Evolutionary conservation across 352 stramenopile genomes (phyloP).

Genomic region (Hyaloperonospora brassicae): DNA sequence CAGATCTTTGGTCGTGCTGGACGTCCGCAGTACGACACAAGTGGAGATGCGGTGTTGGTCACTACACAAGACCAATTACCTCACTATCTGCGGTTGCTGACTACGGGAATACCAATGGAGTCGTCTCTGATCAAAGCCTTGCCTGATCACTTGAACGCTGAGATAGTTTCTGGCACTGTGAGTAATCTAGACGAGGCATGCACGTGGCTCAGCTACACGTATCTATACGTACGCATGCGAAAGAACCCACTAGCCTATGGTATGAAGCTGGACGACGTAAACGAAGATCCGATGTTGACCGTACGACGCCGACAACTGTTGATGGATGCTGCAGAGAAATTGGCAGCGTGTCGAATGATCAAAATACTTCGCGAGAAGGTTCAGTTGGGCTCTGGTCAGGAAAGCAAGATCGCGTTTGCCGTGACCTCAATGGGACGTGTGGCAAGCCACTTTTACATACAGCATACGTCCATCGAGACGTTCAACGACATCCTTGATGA

Average conservation of each 20-base stretch:
- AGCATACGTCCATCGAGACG: constrained; percentile 94
- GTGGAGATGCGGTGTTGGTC: constrained; percentile 97
- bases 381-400: constrained; percentile 20
- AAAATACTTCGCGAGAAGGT: constrained; percentile 64
- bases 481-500: constrained; percentile 94
- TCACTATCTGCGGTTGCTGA: constrained; percentile 94
- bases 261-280: constrained; percentile 89
- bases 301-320: constrained; percentile 55
- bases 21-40: constrained; percentile 98
- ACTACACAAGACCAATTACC: constrained; percentile 91
- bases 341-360: constrained; percentile 76
- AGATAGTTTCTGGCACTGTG: constrained; percentile 98
- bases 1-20: constrained; percentile 99
- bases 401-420: constrained; percentile 71
- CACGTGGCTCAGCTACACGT: constrained; percentile 97
- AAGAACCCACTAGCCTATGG: constrained; percentile 98
- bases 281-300: constrained; percentile 86
- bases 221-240: constrained; percentile 98
- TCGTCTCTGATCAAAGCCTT: constrained; percentile 97
- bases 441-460: constrained; percentile 99
- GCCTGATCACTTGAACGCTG: constrained; percentile 98
- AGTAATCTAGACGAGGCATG: constrained; percentile 95
- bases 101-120: constrained; percentile 95
- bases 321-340: constrained; percentile 66
- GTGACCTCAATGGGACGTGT: constrained; percentile 96